Percentiles rank a stretch among this genome's conserved stretches.
Evolutionary conservation across 2,329 filamentous ascomycete species (phyloP).

Genomic region (Scedosporium aurantiacum): DNA sequence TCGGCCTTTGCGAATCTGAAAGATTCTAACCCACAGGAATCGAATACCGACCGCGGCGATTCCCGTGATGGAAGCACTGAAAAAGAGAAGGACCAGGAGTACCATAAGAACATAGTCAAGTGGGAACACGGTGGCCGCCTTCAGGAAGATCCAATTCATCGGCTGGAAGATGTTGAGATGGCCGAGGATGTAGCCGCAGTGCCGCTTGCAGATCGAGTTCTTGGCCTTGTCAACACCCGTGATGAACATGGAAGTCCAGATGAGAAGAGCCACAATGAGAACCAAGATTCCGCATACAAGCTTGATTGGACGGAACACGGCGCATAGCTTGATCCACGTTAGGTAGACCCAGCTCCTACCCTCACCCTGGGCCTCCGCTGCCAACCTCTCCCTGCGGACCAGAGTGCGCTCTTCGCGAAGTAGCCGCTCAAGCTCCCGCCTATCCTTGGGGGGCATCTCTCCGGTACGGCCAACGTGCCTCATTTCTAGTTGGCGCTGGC

Average conservation of each 20-base stretch:
- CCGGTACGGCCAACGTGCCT: conserved; percentile 67
- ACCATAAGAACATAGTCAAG: conserved; percentile 87
- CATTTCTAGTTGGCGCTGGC: conserved; percentile 81
- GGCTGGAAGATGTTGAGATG: conserved; percentile 88
- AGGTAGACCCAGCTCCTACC: conserved; percentile 63
- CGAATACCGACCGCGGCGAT: conserved; percentile 82
- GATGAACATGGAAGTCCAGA: conserved; percentile 89
- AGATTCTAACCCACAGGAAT: conserved; percentile 90
- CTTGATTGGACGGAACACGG: conserved; percentile 78
- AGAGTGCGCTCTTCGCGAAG: conserved; percentile 86
- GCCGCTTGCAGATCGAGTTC: conserved; percentile 83
- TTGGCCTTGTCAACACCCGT: conserved; percentile 93
- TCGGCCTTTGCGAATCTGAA: conserved; percentile 78
- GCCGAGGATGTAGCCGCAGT: conserved; percentile 85
- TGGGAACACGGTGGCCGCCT: conserved; percentile 74
- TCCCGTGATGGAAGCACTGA: conserved; percentile 77
- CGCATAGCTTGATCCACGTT: conserved; percentile 69
- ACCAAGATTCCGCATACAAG: conserved; percentile 73
- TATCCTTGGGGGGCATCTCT: conserved; percentile 72
- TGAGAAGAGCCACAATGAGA: conserved; percentile 59
- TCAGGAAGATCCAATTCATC: conserved; percentile 78
- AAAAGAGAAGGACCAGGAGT: conserved; percentile 74
- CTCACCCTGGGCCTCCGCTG: conserved; percentile 69
- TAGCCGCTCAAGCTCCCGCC: conserved; percentile 76
- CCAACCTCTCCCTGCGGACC: conserved; percentile 77